phyloP scores from a whole-genome alignment of 2,329 filamentous ascomycete species.

The Diplodia corticola region DNA sequence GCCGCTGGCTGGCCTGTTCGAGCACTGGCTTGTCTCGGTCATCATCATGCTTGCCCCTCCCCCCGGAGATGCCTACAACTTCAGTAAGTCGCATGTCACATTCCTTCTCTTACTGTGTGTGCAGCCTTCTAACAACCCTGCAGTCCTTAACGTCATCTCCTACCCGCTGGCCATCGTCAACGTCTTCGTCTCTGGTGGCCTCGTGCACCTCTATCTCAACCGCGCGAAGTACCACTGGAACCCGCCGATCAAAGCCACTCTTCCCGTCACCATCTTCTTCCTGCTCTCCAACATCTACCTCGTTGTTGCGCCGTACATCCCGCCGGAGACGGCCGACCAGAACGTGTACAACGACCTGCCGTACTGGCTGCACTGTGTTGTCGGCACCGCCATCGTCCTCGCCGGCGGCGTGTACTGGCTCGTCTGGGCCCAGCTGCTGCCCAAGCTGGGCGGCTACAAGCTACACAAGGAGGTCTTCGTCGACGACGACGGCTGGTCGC shows the following conservation, averaged over 20 bases:
- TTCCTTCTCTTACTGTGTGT: not conserved
- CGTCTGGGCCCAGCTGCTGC: conserved; percentile 52
- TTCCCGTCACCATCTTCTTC: conserved; percentile 55
- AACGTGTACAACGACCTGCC: conserved; percentile 55
- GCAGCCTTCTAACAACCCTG: not conserved
- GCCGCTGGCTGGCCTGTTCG: conserved; percentile 61
- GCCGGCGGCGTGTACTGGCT: conserved; percentile 55
- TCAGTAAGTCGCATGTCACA: conserved; percentile 45
- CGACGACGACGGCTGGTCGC: conserved; percentile 42
- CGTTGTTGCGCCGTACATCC: conserved; percentile 54
- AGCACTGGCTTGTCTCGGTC: conserved; percentile 64
- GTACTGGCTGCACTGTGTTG: conserved; percentile 56
- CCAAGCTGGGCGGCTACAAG: conserved; percentile 43
- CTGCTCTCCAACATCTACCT: conserved; percentile 56
- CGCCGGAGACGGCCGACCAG: conserved; percentile 46
- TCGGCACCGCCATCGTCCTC: conserved; percentile 52
- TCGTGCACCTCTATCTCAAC: conserved; percentile 50
- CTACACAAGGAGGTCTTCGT: conserved; percentile 39
- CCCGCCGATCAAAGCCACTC: conserved; percentile 51
- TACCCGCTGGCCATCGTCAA: conserved; percentile 63
- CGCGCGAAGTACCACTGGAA: conserved; percentile 48
- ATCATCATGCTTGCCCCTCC: conserved; percentile 68
- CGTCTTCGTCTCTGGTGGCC: conserved; percentile 51
- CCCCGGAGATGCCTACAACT: conserved; percentile 67
- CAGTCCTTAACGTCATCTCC: conserved; percentile 56